Percentiles rank a stretch among this genome's conserved stretches.
These are phyloP conservation scores for Pouteria glomerata DNA, from an alignment of 148 eudicot genomes.

Conservation along the genomic window DNA sequence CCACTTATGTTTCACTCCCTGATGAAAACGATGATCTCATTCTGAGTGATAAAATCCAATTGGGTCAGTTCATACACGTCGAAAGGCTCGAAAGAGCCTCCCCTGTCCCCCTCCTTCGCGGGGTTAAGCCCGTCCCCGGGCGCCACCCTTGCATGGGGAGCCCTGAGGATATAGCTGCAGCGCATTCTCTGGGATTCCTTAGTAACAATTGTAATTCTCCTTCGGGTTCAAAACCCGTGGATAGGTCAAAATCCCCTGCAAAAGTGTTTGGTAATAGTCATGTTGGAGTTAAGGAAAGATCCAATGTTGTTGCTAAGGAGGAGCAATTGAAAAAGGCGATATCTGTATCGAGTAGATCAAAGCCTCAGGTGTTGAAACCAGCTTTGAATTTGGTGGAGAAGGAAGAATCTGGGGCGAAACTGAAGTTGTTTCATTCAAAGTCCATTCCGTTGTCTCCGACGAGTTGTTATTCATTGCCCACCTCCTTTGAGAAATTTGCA, in stretches of 20 bases:
- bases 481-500: slow-evolving; percentile 78
- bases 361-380: slow-evolving; percentile 48
- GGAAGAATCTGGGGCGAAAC: slow-evolving; percentile 41
- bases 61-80: slow-evolving; percentile 87
- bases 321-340: slow-evolving; percentile 39
- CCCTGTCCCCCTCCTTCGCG: slow-evolving; percentile 75
- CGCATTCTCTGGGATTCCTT: slow-evolving; percentile 68
- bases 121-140: slow-evolving; percentile 77
- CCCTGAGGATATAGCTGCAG: slow-evolving; percentile 85
- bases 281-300: slow-evolving; percentile 32
- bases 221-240: slow-evolving; percentile 34
- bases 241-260: slow-evolving; percentile 36
- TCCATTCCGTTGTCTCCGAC: slow-evolving; percentile 81
- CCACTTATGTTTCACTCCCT: slow-evolving; percentile 88
- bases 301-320: slow-evolving; percentile 34
- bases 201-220: slow-evolving; percentile 33
- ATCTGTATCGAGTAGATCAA: slow-evolving; percentile 43
- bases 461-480: slow-evolving; percentile 74
- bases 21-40: slow-evolving; percentile 84
- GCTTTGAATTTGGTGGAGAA: slow-evolving; percentile 35
- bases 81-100: slow-evolving; percentile 75
- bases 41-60: slow-evolving; percentile 77
- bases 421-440: slow-evolving; percentile 45
- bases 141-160: slow-evolving; percentile 86
- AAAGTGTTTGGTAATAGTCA: slow-evolving; percentile 31